A percentile compares a stretch with the other conserved stretches of the same genome.
Conservation (phyloP, 352 stramenopile genomes). For the Phytophthora uliginosa region DNA sequence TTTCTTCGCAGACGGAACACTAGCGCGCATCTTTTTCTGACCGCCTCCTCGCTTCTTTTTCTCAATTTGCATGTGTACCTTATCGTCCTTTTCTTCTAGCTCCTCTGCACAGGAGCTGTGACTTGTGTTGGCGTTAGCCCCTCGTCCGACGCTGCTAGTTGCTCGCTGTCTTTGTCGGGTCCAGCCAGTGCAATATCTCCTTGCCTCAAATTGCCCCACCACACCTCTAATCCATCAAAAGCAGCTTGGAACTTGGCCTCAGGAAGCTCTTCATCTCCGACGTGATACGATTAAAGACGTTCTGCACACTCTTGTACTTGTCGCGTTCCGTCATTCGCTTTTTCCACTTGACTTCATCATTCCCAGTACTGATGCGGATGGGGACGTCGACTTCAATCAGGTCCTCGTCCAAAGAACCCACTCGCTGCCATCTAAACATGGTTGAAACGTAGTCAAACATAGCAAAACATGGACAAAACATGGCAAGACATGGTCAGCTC, state of each 20-base stretch:
- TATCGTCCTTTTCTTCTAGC: too few relatives aligned
- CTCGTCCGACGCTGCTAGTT: too few relatives aligned
- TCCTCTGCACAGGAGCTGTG: too few relatives aligned
- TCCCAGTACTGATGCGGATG: not conserved
- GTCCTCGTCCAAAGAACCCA: not conserved
- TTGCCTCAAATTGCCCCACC: not conserved
- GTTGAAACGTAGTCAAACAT: not conserved
- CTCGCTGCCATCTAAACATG: constrained; percentile 12
- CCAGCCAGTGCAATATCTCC: too few relatives aligned
- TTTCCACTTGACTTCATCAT: not conserved
- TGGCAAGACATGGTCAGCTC: too few relatives aligned
- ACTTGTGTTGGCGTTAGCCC: too few relatives aligned
- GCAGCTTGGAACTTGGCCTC: constrained; percentile 2
- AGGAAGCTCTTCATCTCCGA: not conserved
- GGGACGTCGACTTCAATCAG: not conserved
- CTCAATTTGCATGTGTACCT: too few relatives aligned
- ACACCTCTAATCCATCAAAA: not conserved
- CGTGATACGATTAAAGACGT: constrained; percentile 3
- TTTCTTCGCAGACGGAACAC: too few relatives aligned
- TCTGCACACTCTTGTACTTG: constrained; percentile 14
- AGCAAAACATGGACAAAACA: constrained; percentile 8
- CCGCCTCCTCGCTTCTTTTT: too few relatives aligned
- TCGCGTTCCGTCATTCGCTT: not conserved
- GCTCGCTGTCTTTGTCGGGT: too few relatives aligned
- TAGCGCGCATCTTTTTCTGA: too few relatives aligned